phyloP scores from a whole-genome alignment of 495 filamentous ascomycete genomes.

The Haplographium delicatum region DNA sequence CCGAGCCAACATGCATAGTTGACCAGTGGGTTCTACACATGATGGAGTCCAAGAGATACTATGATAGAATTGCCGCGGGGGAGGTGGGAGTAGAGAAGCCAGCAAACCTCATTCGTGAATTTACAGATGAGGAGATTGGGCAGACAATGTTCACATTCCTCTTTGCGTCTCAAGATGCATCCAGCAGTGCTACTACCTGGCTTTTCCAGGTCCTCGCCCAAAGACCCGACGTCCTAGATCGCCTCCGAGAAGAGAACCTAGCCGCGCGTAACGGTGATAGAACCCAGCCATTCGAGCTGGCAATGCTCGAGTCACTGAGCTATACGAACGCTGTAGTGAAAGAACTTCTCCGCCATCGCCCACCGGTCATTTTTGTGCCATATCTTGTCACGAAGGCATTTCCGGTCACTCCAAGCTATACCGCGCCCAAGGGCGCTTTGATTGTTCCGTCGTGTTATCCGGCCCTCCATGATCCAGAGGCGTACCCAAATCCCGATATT shows the following conservation, averaged over 20 bases:
- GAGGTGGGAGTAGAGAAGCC: conserved; percentile 73
- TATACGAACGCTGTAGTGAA: conserved; percentile 93
- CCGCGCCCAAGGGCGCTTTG: conserved; percentile 92
- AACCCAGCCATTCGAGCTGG: conserved; percentile 63
- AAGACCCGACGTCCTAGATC: conserved; percentile 83
- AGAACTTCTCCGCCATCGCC: conserved; percentile 89
- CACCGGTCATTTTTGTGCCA: conserved; percentile 95
- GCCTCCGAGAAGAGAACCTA: conserved; percentile 88
- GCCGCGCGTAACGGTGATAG: conserved; percentile 69
- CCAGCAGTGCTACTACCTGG: conserved; percentile 88
- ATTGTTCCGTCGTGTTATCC: conserved; percentile 87
- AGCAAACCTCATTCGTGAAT: conserved; percentile 70
- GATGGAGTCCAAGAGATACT: conserved; percentile 54
- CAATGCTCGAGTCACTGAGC: conserved; percentile 78
- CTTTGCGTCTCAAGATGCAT: conserved; percentile 96
- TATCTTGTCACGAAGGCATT: conserved; percentile 93
- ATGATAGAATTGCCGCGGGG: conserved; percentile 32
- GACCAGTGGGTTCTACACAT: conserved; percentile 86
- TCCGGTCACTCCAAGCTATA: conserved; percentile 83
- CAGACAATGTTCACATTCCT: conserved; percentile 97
- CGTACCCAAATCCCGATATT: conserved; percentile 80
- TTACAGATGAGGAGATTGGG: conserved; percentile 86
- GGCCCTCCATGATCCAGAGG: conserved; percentile 90
- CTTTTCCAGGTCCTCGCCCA: conserved; percentile 94
- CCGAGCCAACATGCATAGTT: conserved; percentile 84